Evolutionary conservation across 2,329 filamentous ascomycete species (phyloP), one percentile per base, ranked within the genome.

Genomic region (Ophiocordyceps robertsii): DNA sequence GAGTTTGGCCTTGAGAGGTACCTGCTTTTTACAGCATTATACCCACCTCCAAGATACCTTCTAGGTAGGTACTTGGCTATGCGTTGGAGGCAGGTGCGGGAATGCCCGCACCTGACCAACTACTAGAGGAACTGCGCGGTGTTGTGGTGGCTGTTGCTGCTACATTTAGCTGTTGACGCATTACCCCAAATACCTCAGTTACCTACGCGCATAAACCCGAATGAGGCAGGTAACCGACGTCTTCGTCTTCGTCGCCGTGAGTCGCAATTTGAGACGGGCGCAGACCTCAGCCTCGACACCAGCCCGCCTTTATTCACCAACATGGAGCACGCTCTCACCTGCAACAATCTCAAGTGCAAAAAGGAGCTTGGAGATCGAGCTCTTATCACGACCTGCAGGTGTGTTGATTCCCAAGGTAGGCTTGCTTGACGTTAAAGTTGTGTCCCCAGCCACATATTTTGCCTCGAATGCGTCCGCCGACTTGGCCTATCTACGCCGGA

Each of bases 351-450:
- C 31, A 82, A 80, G 47, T 95, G 90, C 55, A 75, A 85, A 38
- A 67, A 66, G 35, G 74, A 80, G 49, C 70, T 95, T 30, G 70
- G 67, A 30, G 77, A 84, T 35, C 71, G 73, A 47, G 89, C 87
- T 11, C 72, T 95, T 1, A 86, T 95, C 30, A 95, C 89, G 5
- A 92, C 84, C 13, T 96, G 89, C 75, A 87, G 83, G 52, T 41
- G 3, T 12, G n/a, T 16, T 32, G 32, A 8, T 3, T 2, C 6
- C n/a, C 16, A 7, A 13, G 12, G 4, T 13, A 6, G n/a, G 31
- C 31, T 32, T 38, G 16, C 40, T 24, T 24, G 27, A 5, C 12
- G 29, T 29, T 39, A 35, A 43, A 9, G 17, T n/a, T 19, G 27
- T 31, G 14, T 24, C 14, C 13, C 33, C 30, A 88, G 88, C 47